Evolutionary conservation across 164 flowering plant species (phyloP), one percentile per base, ranked within the genome.

Genomic region (Vitis riparia): DNA sequence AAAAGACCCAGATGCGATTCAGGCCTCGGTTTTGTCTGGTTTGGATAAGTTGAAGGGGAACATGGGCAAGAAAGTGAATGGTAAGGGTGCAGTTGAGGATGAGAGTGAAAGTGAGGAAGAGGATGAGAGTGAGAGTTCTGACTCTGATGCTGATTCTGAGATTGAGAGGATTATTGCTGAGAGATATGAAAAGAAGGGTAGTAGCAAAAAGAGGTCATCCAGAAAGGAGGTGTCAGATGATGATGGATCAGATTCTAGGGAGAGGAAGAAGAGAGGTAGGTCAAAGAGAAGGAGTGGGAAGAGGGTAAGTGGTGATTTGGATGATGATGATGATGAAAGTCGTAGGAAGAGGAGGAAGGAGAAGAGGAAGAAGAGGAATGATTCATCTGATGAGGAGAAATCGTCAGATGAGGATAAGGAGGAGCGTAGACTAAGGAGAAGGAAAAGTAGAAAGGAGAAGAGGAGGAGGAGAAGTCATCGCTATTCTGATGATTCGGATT

Each of bases 71-170:
- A 77, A 67, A 67, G 65, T n/a, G 37, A 74, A 68, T 47, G 70
- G 73, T 15, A 74, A 69, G 52, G 73, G 53, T 63, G 71, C 52
- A 10, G 82, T 17, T 52, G 91, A 81, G 68, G 80, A 77, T 55
- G 78, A 78, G 11, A 88, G 80, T 13, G 86, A 83, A 68, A 80
- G 83, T 59, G 80, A 78, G 11, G 95, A 88, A 48, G 94, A 87
- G 73, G 93, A 86, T 51, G 88, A 86, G 75, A 89, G 87, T 51
- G 94, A 93, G 78, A 84, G 78, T 63, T 88, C 94, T 0, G 97
- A 95, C 78, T 91, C 96, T 3, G 93, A 88, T 74, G 86, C 65
- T 15, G 98, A 95, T 81, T 82, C 94, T 0, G 97, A 93, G 73
- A 89, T 95, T 32, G 99, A 95, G 85, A 84, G 86, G 84, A 80